Evolutionary conservation across 495 filamentous ascomycete genomes (phyloP), one percentile per base, ranked within the genome.

Genomic region (Lasiosphaeria ovina): DNA sequence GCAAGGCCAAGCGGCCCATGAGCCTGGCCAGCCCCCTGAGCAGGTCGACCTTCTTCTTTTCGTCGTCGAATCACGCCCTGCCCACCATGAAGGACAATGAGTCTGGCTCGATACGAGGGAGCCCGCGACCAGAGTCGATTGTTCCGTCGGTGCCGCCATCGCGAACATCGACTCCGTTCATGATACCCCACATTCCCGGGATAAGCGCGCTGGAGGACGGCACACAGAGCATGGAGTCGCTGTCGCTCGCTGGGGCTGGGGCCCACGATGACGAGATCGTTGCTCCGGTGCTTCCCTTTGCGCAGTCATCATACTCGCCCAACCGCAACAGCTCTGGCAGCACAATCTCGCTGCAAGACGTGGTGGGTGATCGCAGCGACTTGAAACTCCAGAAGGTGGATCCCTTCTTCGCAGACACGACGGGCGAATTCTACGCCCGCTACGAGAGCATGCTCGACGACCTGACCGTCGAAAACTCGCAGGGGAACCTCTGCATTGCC

Each of bases 401-500:
- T 34, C 8, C 54, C 12, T 57, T 47, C 54, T 87, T 87, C 68
- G 85, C 79, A 11, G 85, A 87, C 68, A 72, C 76, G 5, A 79
- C 75, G 16, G 82, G 82, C 4, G 58, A 77, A n/a, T 87, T 81
- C 65, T 79, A 79, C 38, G 64, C 72, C 6, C 69, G 68, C n/a
- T 87, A 86, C 60, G 75, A 81, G 54, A 77, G 76, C 62, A 74
- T 77, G 54, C 75, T 83, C 5, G 72, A 77, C 4, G 62, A 73
- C 11, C 74, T 86, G 3, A 79, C 78, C 45, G 76, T 71, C 55
- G 84, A 82, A 49, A 82, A 72, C 49, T 85, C 82, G 0, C 76
- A 81, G 55, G 68, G 64, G 2, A 66, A 79, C 24, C 74, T 86
- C 3, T 86, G 84, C 64, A 83, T 87, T 56, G 85, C 86, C 57